phyloP scores from a whole-genome alignment of 106 monocot genomes.

The Acorus calamus region DNA sequence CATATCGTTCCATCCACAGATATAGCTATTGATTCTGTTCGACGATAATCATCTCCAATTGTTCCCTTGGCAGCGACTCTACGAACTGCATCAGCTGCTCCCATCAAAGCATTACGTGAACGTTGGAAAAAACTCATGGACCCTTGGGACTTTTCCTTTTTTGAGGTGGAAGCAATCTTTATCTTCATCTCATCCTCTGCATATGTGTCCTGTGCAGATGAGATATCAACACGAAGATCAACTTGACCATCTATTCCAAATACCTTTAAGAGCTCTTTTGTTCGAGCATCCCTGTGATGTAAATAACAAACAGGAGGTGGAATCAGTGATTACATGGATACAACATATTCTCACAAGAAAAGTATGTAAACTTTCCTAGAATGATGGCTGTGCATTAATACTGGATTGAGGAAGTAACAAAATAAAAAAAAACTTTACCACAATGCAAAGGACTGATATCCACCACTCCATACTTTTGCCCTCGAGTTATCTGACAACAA shows the following conservation, averaged over 20 bases:
- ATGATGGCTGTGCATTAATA: not conserved
- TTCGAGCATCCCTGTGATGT: slow-evolving; percentile 72
- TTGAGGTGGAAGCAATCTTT: slow-evolving; percentile 50
- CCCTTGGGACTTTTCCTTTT: slow-evolving; percentile 81
- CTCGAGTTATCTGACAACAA: slow-evolving; percentile 51
- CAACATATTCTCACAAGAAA: not conserved
- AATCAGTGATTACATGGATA: not conserved
- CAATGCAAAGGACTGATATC: slow-evolving; percentile 56
- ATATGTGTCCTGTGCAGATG: slow-evolving; percentile 30
- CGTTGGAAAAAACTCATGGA: slow-evolving; percentile 79
- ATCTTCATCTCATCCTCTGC: slow-evolving; percentile 76
- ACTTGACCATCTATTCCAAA: slow-evolving; percentile 79
- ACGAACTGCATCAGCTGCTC: slow-evolving; percentile 89
- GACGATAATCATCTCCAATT: slow-evolving; percentile 68
- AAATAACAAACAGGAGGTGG: not conserved
- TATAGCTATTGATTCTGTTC: slow-evolving; percentile 59
- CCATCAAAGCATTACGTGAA: slow-evolving; percentile 86
- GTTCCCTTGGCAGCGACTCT: slow-evolving; percentile 78
- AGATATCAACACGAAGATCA: slow-evolving; percentile 49
- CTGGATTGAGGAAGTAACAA: not conserved
- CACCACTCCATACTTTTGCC: slow-evolving; percentile 75
- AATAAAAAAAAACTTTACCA: slow-evolving; percentile 42
- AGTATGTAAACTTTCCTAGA: not conserved
- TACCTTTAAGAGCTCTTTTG: slow-evolving; percentile 82
- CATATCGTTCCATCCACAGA: slow-evolving; percentile 73